phyloP scores from a whole-genome alignment of 495 filamentous ascomycete genomes.

The Neurospora sp. region DNA sequence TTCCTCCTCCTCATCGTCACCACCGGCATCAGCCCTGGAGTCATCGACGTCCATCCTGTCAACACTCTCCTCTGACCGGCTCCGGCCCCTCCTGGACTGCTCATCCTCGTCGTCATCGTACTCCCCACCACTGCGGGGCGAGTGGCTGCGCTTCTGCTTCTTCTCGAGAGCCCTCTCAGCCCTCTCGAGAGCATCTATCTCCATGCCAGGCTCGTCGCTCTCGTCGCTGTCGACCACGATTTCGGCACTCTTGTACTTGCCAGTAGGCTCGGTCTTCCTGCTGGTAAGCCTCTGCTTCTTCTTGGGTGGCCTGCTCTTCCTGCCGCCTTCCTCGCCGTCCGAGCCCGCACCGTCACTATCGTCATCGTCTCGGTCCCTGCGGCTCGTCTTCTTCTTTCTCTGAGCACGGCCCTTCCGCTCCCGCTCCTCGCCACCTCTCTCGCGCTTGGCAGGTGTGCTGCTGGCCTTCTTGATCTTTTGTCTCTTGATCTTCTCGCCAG shows the following conservation, averaged over 20 bases:
- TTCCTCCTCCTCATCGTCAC: slow-evolving; percentile 22
- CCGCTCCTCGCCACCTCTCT: slow-evolving; percentile 8
- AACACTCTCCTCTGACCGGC: slow-evolving; percentile 33
- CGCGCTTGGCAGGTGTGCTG: slow-evolving; percentile 2
- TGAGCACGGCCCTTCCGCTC: slow-evolving; percentile 2
- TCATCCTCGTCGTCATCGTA: slow-evolving; percentile 13
- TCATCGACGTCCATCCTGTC: slow-evolving; percentile 13
- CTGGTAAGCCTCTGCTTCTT: slow-evolving; percentile 55
- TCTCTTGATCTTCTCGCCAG: slow-evolving; percentile 62
- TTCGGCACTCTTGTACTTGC: slow-evolving; percentile 73
- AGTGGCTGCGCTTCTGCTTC: slow-evolving; percentile 10
- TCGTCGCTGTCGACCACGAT: slow-evolving; percentile 64
- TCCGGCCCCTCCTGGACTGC: slow-evolving; percentile 26
- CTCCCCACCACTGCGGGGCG: slow-evolving; percentile 1
- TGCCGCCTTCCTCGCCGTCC: slow-evolving; percentile 30
- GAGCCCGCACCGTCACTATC: slow-evolving; percentile 24
- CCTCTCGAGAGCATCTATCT: slow-evolving; percentile 23
- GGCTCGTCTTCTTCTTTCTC: slow-evolving; percentile 10
- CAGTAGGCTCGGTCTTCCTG: slow-evolving; percentile 31
- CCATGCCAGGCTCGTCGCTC: slow-evolving; percentile 29
- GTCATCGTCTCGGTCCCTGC: neutral
- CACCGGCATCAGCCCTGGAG: slow-evolving; percentile 19
- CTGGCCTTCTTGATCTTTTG: slow-evolving; percentile 52
- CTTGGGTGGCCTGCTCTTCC: slow-evolving; percentile 37
- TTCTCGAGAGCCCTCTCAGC: slow-evolving; percentile 30